Evolutionary conservation across 1,139 yeast genomes (phyloP), one percentile per base, ranked within the genome.

Genomic region (Lodderomyces metapsilosis): DNA sequence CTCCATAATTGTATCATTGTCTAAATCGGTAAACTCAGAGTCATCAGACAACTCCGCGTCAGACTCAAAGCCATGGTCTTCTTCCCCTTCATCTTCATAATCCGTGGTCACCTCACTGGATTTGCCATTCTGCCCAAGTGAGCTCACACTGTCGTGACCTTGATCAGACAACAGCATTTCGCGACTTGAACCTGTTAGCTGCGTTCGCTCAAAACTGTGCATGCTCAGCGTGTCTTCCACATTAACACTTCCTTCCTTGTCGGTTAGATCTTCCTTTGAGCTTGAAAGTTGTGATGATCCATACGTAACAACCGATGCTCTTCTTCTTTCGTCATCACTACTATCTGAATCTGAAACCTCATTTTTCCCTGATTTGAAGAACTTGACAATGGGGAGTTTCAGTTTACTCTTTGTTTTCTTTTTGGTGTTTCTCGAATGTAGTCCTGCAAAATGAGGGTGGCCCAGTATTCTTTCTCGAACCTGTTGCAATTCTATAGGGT

Each of bases 1-100:
- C 30, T 63, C 69, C 34, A 65, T 44, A 23, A 69, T 53, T 0
- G 76, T 68, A 38, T 66, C 74, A 3, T 66, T 62, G 42, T 71
- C 76, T 15, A 71, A 63, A 43, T 71, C 76, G 1, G 76, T 71
- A 44, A 71, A 71, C 4, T 75, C 75, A 0, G 76, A 70, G 42
- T 71, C 76, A 1, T 62, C 51, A 1, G 74, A 62, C 0, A 68
- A 61, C 1, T 50, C 52, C 36, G 43, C 45, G 43, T 47, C 50
- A 46, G 49, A 40, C 6, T 39, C 41, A 10, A 24, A 37, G 2
- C 25, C 37, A 17, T 33, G 43, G 2, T 24, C 34, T 2, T 50
- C 50, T 16, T 50, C 55, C 9, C 48, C 52, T n/a, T 57, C 52
- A 5, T 46, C 53, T 16, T 47, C 55, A 5, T 43, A 50, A 6